Percentiles rank a stretch among this genome's conserved stretches.
phyloP scores from a whole-genome alignment of 1,139 yeast genomes.

The Yamadazyma aaseri region DNA sequence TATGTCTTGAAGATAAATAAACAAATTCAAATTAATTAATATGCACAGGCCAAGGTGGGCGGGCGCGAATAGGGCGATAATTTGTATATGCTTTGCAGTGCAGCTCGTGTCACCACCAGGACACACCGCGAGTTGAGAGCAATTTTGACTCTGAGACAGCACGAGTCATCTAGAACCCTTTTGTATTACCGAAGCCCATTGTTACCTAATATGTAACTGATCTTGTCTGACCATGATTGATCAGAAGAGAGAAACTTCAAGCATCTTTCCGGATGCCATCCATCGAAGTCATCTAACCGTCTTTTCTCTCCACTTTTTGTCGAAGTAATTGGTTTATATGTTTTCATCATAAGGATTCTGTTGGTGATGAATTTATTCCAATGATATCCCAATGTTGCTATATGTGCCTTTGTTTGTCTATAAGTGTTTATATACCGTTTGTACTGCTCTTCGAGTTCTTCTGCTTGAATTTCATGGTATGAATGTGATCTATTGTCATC shows the following conservation, averaged over 20 bases:
- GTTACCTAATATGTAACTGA: no score
- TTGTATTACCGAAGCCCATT: no score
- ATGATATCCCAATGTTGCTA: constrained; percentile 42
- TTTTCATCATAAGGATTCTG: constrained; percentile 34
- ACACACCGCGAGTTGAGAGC: not conserved
- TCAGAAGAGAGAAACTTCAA: constrained; percentile 22
- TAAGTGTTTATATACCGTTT: not conserved
- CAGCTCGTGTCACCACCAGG: not conserved
- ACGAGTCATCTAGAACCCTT: no score
- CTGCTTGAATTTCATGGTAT: not conserved
- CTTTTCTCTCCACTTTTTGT: constrained; percentile 2
- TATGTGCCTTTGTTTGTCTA: constrained; percentile 22
- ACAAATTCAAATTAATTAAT: not conserved
- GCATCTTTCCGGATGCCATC: constrained; percentile 31
- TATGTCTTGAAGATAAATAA: not conserved
- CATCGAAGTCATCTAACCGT: constrained; percentile 2
- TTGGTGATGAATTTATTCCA: constrained; percentile 37
- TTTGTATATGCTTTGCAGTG: not conserved
- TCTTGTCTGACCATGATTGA: no score
- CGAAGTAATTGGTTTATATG: constrained; percentile 25
- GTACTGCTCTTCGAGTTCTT: constrained; percentile 3
- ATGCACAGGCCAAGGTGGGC: not conserved
- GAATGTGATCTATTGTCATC: not conserved
- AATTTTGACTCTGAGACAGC: no score
- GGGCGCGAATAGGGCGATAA: no score